Conservation (phyloP, 352 stramenopile genomes). For the Pythium sp. region DNA sequence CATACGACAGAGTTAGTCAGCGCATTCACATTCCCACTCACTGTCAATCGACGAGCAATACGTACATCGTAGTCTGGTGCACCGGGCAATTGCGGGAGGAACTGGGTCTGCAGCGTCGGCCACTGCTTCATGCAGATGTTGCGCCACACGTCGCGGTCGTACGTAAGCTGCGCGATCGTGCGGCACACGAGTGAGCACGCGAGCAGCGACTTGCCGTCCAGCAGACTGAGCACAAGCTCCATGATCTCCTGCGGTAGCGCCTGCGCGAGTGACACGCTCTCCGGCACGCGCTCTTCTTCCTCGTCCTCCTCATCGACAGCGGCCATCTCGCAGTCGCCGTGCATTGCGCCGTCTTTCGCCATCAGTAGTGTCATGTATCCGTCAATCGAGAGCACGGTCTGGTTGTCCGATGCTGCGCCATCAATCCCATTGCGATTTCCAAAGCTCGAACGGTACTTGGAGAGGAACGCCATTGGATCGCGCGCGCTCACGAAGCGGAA, state of each 20-base stretch:
- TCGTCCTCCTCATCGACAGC: slow-evolving; percentile 14
- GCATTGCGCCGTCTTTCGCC: neutral
- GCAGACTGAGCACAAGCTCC: slow-evolving; percentile 36
- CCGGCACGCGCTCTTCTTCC: neutral
- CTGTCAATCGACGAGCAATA: slow-evolving; percentile 7
- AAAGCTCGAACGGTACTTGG: slow-evolving; percentile 31
- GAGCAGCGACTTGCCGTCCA: slow-evolving; percentile 62
- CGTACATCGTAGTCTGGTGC: slow-evolving; percentile 77
- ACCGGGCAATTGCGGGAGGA: slow-evolving; percentile 65
- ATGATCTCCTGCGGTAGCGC: slow-evolving; percentile 56
- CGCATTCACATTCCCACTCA: neutral
- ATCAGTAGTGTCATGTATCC: slow-evolving; percentile 15
- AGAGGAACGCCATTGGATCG: slow-evolving; percentile 23
- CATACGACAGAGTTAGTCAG: neutral
- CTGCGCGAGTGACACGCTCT: slow-evolving; percentile 29
- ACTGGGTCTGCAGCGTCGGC: slow-evolving; percentile 52
- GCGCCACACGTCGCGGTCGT: slow-evolving; percentile 63
- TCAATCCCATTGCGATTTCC: neutral
- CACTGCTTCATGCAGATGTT: slow-evolving; percentile 57
- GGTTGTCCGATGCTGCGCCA: neutral
- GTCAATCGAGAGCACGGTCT: slow-evolving; percentile 17
- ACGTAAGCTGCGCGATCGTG: slow-evolving; percentile 42
- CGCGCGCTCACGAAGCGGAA: slow-evolving; percentile 15
- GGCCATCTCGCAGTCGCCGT: slow-evolving; percentile 17
- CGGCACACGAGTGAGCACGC: slow-evolving; percentile 42